Evolutionary conservation across 2,329 filamentous ascomycete species (phyloP).

Genomic region (Epicoccum nigrum): DNA sequence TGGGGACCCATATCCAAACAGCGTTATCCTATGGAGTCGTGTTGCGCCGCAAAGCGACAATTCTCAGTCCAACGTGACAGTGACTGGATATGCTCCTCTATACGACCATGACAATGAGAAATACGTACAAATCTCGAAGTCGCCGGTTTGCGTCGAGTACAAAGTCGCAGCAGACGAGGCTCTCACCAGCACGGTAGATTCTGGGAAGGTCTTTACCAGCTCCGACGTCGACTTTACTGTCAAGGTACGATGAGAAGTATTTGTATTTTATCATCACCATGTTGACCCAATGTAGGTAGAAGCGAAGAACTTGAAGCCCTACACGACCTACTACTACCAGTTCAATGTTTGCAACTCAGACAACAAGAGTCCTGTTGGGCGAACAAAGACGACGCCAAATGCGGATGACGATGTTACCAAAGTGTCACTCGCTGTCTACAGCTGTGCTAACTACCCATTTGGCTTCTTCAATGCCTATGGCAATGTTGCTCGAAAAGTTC

Average conservation of each 20-base stretch:
- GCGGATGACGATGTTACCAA: constrained; percentile 62
- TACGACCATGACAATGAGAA: constrained; percentile 62
- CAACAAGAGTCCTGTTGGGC: constrained; percentile 66
- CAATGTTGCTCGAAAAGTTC: constrained; percentile 46
- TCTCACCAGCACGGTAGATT: constrained; percentile 57
- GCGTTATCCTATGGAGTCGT: constrained; percentile 46
- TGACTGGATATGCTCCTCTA: constrained; percentile 61
- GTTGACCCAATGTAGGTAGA: constrained; percentile 59
- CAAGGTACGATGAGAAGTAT: constrained; percentile 56
- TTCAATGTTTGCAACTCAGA: constrained; percentile 71
- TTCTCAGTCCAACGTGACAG: constrained; percentile 55
- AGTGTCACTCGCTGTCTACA: constrained; percentile 71
- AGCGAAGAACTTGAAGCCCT: constrained; percentile 65
- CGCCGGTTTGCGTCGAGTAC: constrained; percentile 72
- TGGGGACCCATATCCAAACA: constrained; percentile 54
- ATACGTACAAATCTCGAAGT: constrained; percentile 59
- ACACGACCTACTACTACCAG: constrained; percentile 72
- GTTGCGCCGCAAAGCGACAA: constrained; percentile 48
- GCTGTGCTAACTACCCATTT: constrained; percentile 63
- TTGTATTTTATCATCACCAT: not conserved
- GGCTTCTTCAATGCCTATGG: constrained; percentile 59
- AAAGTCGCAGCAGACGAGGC: constrained; percentile 60
- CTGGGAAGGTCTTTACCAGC: constrained; percentile 69
- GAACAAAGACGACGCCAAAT: constrained; percentile 72
- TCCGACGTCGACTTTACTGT: constrained; percentile 78